Evolutionary conservation across 768 basidiomycete genomes (phyloP).

Genomic region (Boletus fagicola): DNA sequence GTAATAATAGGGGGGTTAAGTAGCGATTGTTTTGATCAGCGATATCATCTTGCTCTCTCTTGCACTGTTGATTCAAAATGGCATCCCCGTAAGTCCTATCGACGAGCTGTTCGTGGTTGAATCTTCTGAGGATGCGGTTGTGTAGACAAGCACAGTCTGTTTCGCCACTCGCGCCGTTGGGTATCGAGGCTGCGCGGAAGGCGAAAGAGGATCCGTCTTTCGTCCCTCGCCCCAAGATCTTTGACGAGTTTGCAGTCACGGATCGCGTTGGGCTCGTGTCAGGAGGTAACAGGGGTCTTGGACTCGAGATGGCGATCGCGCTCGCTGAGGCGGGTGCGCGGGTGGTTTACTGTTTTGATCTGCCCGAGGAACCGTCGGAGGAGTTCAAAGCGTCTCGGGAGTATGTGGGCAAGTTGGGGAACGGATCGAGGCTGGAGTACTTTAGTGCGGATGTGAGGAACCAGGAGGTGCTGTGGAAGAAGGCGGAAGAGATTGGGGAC

Average conservation of each 20-base stretch:
- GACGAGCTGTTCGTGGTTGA: background rate
- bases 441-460: conserved; percentile 62
- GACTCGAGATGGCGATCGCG: conserved; percentile 80
- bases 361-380: conserved; percentile 51
- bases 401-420: conserved; percentile 49
- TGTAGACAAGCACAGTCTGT: conserved; percentile 37
- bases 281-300: conserved; percentile 67
- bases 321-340: conserved; percentile 71
- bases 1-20: background rate
- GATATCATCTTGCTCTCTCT: background rate
- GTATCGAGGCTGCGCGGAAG: conserved; percentile 56
- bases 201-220: conserved; percentile 38
- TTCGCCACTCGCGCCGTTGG: conserved; percentile 60
- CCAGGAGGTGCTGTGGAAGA: conserved; percentile 57
- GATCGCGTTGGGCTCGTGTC: conserved; percentile 62
- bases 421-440: conserved; percentile 54
- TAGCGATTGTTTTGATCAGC: background rate
- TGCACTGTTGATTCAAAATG: conserved; percentile 3
- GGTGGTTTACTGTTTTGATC: conserved; percentile 67
- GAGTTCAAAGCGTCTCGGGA: conserved; percentile 56
- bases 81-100: conserved; percentile 9
- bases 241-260: conserved; percentile 56
- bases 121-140: background rate
- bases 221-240: conserved; percentile 47
- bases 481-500: conserved; percentile 58